Conservation (phyloP, 805 yeast genomes). For the Myxozyma lipomycoides region DNA sequence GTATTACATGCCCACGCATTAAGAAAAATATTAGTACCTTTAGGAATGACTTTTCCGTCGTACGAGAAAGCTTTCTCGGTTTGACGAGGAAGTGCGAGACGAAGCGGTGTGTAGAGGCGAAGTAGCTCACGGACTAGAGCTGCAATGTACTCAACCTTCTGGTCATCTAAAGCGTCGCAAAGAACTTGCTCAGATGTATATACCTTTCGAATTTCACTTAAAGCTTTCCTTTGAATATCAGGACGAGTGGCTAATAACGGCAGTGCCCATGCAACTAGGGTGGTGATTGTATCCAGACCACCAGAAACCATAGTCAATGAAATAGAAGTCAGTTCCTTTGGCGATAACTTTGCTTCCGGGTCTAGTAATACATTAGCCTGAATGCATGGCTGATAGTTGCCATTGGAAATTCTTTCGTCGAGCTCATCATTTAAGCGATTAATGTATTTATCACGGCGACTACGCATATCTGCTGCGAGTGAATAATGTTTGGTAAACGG, state of each 20-base stretch:
- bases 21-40: slow-evolving; percentile 54
- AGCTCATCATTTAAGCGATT: slow-evolving; percentile 19
- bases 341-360: slow-evolving; percentile 26
- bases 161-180: slow-evolving; percentile 28
- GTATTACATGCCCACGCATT: slow-evolving; percentile 69
- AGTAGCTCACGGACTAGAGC: slow-evolving; percentile 61
- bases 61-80: slow-evolving; percentile 48
- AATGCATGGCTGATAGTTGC: slow-evolving; percentile 29
- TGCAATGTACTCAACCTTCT: slow-evolving; percentile 45
- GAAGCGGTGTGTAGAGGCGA: slow-evolving; percentile 58
- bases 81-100: slow-evolving; percentile 58
- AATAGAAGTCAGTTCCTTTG: slow-evolving; percentile 49
- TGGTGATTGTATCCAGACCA: slow-evolving; percentile 65
- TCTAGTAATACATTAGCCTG: slow-evolving; percentile 30
- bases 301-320: slow-evolving; percentile 73
- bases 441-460: slow-evolving; percentile 28
- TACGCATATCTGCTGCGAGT: slow-evolving; percentile 24
- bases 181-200: slow-evolving; percentile 34
- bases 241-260: slow-evolving; percentile 52
- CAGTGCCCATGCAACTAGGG: slow-evolving; percentile 55
- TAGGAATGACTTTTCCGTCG: slow-evolving; percentile 46
- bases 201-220: slow-evolving; percentile 38
- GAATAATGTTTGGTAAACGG: slow-evolving; percentile 14
- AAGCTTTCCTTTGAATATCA: slow-evolving; percentile 46
- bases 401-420: slow-evolving; percentile 16